Evolutionary conservation across 2,329 filamentous ascomycete genomes (phyloP), one percentile per base, ranked within the genome.

Genomic region (Lasiodiplodia hormozganensis): DNA sequence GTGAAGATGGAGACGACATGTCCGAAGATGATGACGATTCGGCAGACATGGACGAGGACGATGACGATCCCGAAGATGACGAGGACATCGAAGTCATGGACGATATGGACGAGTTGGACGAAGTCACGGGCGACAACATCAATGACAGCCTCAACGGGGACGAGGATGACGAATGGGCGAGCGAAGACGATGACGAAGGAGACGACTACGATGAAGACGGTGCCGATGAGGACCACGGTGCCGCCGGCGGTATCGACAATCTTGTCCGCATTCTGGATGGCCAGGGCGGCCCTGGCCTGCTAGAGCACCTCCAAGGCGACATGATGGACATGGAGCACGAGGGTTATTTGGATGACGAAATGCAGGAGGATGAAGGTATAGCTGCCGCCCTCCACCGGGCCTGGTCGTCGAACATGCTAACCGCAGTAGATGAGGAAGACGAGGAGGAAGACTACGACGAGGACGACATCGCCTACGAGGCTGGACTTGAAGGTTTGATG

Each of bases 371-470:
- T 69, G 87, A 87, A 72, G 87, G 85, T 83, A 76, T 70, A 90
- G 91, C 70, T 67, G 52, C 49, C 54, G 18, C 12, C 5, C 21
- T 21, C 43, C 69, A 31, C 38, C 40, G 34, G 28, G 10, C 58
- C 18, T 4, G n/a, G 21, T n/a, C 47, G 18, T 4, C 12, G n/a
- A 23, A 36, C 38, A 21, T 8, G 62, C 70, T 71, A 56, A 70
- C 53, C 12, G 53, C 49, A 69, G 62, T 43, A 68, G 70, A 74
- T 62, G 76, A 75, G 74, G 83, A 82, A 72, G 81, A 84, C 71
- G 85, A 85, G 38, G 84, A 84, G n/a, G 92, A 93, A 57, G 90
- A 92, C 21, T 90, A 92, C 51, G 89, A 90, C 53, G 88, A 90
- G 25, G 88, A 89, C 36, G 88, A 89, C 18, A 86, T 91, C 72